Base-by-base conservation (phyloP, 352 stramenopile genomes). In the Pythium biforme region DNA sequence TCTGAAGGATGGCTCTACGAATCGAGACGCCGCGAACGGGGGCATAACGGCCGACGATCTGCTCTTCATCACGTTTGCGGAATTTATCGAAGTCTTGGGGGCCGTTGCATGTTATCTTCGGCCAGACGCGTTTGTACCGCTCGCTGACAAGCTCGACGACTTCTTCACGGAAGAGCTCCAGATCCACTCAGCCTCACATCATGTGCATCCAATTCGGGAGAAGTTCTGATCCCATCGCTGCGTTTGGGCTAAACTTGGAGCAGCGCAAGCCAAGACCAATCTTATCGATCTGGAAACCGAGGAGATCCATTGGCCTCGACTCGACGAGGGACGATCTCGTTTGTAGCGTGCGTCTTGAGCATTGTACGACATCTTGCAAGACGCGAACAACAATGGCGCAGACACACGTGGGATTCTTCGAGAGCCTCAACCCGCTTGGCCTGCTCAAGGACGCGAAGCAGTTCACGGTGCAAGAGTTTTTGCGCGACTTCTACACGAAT, bases 401-500 rank as follows among this genome's bases (percentile, higher is more conserved):
- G n/a, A 76, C 59, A 59, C 12, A 50, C 5, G 72, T 76, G 37
- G 52, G 68, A n/a, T 81, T 90, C 52, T 68, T 86, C 23, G 67
- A 78, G 33, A 77, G 59, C 50, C 71, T 90, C 9, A 88, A 90
- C 33, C 78, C 81, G 1, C 67, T 88, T 17, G 67, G 56, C 11
- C 55, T 90, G 55, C 75, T 90, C 39, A 69, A 79, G n/a, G 73
- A 88, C 3, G 72, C 79, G 9, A 55, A 77, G n/a, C 65, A 66
- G 29, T 69, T 88, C 50, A 88, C 82, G 0, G 72, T 69, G 12
- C 65, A 62, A 25, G 83, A 90, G 51, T 92, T 92, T 52, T 68
- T 92, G 4, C 75, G 79, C 3, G 78, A 92, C 25, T 92, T 92
- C 20, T 92, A 92, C 72, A 88, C 80, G 12, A 72, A 77, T 26